These are phyloP conservation scores for Penicillium capsulatum DNA, from an alignment of 2,329 filamentous ascomycete species.

Conservation along the genomic window DNA sequence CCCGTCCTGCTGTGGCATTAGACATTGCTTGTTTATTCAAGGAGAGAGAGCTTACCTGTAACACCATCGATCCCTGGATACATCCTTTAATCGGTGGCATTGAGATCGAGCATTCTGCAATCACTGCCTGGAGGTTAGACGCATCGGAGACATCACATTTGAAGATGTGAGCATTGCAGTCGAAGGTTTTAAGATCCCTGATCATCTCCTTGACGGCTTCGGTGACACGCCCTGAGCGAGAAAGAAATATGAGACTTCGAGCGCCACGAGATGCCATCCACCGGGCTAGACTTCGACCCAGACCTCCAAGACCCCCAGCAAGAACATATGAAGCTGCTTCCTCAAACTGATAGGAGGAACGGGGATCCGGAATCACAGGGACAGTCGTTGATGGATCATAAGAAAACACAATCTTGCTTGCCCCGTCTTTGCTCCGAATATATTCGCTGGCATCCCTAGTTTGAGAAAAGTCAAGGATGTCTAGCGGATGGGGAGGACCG, in stretches of 20 bases:
- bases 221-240: conserved; percentile 11
- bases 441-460: neutral
- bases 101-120: neutral
- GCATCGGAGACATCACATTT: conserved; percentile 17
- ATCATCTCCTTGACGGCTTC: conserved; percentile 10
- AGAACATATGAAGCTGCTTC: conserved; percentile 16
- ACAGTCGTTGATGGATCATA: conserved; percentile 6
- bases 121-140: conserved; percentile 4
- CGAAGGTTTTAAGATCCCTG: conserved; percentile 6
- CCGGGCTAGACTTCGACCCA: conserved; percentile 20
- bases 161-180: conserved; percentile 15
- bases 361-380: conserved; percentile 2
- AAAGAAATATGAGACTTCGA: conserved; percentile 19
- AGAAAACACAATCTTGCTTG: conserved; percentile 12
- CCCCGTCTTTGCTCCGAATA: neutral
- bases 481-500: conserved; percentile 1
- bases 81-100: conserved; percentile 25
- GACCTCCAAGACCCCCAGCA: conserved; percentile 23
- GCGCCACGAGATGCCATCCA: conserved; percentile 23
- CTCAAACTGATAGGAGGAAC: conserved; percentile 13
- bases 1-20: conserved; percentile 14
- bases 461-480: conserved; percentile 11
- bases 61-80: conserved; percentile 23
- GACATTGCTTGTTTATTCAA: neutral
- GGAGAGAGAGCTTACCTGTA: conserved; percentile 11